phyloP scores from a whole-genome alignment of 306 rosid genomes.

The Gastrolobium bilobum region DNA sequence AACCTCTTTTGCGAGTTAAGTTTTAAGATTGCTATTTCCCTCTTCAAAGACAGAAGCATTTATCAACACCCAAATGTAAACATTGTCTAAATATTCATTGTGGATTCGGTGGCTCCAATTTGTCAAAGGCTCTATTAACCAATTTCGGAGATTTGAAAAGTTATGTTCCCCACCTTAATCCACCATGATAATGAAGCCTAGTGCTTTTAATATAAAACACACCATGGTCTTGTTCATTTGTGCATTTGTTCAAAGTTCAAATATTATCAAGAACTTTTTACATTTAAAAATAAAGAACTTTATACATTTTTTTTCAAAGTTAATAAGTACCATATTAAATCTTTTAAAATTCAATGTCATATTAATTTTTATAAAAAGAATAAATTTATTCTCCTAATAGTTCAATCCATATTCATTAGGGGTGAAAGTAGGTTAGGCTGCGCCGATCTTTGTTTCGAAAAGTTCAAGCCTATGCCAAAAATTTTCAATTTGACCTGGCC shows the following conservation, averaged over 20 bases:
- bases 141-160: slow-evolving; percentile 63
- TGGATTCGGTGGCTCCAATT: slow-evolving; percentile 55
- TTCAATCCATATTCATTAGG: no score
- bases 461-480: no score
- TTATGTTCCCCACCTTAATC: slow-evolving; percentile 70
- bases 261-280: not conserved
- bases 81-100: no score
- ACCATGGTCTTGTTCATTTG: not conserved
- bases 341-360: not conserved
- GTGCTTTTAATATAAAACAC: slow-evolving; percentile 42
- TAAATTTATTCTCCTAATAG: not conserved
- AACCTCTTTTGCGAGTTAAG: no score
- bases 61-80: no score
- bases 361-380: not conserved
- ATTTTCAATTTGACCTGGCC: no score
- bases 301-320: not conserved
- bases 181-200: slow-evolving; percentile 51
- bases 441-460: no score
- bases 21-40: no score
- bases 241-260: not conserved
- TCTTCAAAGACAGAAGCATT: no score
- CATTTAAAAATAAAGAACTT: not conserved
- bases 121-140: slow-evolving; percentile 67
- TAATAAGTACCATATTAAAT: not conserved
- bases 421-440: no score